phyloP scores from a whole-genome alignment of 2,329 filamentous ascomycete genomes.

The Colletotrichum tamarilloi region DNA sequence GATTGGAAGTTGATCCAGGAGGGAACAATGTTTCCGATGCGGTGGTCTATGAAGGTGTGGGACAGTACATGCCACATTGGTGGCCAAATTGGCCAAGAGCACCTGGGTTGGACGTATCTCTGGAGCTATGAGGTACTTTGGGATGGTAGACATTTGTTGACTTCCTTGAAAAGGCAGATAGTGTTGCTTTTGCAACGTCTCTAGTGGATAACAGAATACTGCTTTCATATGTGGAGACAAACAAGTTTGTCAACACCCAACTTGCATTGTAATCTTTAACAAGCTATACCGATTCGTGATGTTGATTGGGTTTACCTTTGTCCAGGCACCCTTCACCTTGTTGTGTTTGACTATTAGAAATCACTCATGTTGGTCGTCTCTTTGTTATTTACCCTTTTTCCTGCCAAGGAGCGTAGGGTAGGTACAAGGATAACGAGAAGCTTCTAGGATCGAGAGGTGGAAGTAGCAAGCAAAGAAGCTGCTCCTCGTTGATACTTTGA shows the following conservation, averaged over 20 bases:
- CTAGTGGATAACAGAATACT: not conserved
- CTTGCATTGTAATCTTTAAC: not conserved
- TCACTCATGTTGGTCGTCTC: not conserved
- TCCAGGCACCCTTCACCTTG: not conserved
- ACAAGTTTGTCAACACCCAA: not conserved
- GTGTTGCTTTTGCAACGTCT: not conserved
- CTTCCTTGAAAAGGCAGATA: not conserved
- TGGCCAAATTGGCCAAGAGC: not conserved
- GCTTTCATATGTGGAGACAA: not conserved
- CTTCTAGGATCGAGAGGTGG: not conserved
- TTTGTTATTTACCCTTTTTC: not conserved
- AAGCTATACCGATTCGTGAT: not conserved
- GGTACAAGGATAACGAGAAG: not conserved
- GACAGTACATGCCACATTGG: not conserved
- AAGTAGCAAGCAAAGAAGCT: not conserved
- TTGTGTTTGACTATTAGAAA: not conserved
- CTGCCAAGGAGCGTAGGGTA: not conserved
- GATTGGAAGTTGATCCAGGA: no score
- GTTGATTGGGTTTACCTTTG: not conserved
- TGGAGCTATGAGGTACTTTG: not conserved
- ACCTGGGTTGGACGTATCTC: not conserved
- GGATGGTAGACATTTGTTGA: not conserved
- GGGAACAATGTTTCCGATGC: not conserved
- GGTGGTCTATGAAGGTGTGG: not conserved
- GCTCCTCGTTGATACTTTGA: not conserved